Evolutionary conservation across 495 filamentous ascomycete species (phyloP), one percentile per base, ranked within the genome.

Genomic region (Haplographium delicatum): DNA sequence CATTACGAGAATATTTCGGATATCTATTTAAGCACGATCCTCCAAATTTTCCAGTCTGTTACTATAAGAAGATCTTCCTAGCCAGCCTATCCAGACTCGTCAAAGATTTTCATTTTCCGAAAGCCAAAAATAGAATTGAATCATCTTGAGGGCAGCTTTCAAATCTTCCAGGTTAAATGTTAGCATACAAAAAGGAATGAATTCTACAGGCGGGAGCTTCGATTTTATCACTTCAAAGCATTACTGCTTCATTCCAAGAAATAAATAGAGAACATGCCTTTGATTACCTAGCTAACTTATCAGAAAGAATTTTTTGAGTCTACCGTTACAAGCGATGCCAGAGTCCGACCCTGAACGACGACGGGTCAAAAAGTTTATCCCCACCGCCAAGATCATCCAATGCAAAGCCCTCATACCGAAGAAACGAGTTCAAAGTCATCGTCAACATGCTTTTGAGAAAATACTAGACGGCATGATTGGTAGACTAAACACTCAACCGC

Each of bases 261-360:
- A 25, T 19, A n/a, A n/a, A n/a, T 20, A 47, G 41, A 41, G 30
- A 34, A 34, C 22, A 40, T 30, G 24, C 25, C 19, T 53, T 39
- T 46, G 30, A 46, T 53, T 40, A 53, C 42, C 34, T 41, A 20
- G 23, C 27, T 42, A 50, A 43, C 41, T 54, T 49, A 37, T 54
- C 52, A 48, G 52, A 54, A 54, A 41, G 38, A 49, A 43, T 30
- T 44, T 50, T 56, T 51, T 56, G 22, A 25, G 40, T 56, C 47
- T 56, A 56, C 47, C 54, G 26, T 56, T 56, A 51, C 54, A 56
- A 56, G 35, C 47, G 24, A 51, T 37, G 34, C 47, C 25, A 55
- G 40, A 39, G 24, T 30, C 26, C 53, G 45, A 50, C 49, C 53
- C 53, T 30, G 28, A 51, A 33, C 53, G n/a, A 44, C 18, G 34